Evolutionary conservation across 768 basidiomycete species (phyloP).

Genomic region (Lactarius sp.): DNA sequence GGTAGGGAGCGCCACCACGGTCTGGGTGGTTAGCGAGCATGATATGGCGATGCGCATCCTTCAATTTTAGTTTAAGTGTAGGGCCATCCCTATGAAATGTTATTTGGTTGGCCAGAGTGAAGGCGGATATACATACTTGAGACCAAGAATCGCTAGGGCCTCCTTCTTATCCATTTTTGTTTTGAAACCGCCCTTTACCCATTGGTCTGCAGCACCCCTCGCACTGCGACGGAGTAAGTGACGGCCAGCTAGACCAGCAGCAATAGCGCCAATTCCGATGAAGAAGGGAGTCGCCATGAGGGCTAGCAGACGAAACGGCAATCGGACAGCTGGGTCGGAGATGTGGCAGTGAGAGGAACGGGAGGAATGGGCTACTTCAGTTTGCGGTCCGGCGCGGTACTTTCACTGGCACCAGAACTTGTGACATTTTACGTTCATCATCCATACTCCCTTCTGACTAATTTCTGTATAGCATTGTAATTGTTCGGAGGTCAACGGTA

Average conservation of each 20-base stretch:
- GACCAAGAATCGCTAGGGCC: slow-evolving; percentile 84
- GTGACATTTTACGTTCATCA: no score
- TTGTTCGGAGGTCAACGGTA: no score
- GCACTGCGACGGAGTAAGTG: slow-evolving; percentile 64
- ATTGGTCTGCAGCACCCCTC: slow-evolving; percentile 68
- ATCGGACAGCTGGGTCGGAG: no score
- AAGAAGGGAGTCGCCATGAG: slow-evolving; percentile 76
- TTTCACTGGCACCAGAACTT: no score
- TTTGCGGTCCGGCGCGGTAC: no score
- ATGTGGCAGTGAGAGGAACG: no score
- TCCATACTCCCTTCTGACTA: no score
- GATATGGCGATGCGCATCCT: slow-evolving; percentile 93
- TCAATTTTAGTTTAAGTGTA: slow-evolving; percentile 66
- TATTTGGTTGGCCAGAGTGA: background rate
- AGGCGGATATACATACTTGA: slow-evolving; percentile 61
- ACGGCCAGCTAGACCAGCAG: slow-evolving; percentile 70
- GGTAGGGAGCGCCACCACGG: slow-evolving; percentile 95
- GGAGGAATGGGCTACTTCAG: no score
- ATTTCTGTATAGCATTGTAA: no score
- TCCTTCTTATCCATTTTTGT: slow-evolving; percentile 95
- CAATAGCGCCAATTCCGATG: slow-evolving; percentile 71
- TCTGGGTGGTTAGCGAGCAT: slow-evolving; percentile 99
- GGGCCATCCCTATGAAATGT: slow-evolving; percentile 64
- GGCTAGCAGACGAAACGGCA: background rate
- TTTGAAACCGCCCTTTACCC: slow-evolving; percentile 91